Percentiles rank a stretch among this genome's conserved stretches.
These are phyloP conservation scores for Claviceps purpurea DNA, from an alignment of 2,329 filamentous ascomycete genomes.

Conservation along the genomic window DNA sequence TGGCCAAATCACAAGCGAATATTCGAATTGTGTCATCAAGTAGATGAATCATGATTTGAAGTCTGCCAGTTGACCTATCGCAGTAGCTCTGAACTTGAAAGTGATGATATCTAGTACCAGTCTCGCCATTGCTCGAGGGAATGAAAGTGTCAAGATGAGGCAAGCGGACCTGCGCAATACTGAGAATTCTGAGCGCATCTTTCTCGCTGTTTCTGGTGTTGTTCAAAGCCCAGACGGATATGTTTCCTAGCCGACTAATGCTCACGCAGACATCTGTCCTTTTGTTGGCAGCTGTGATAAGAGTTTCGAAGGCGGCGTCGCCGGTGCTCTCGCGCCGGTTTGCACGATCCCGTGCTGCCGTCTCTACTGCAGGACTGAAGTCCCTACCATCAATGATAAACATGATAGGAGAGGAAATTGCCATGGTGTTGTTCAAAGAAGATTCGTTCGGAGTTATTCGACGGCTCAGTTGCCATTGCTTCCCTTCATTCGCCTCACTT, in stretches of 20 bases:
- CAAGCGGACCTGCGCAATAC: slow-evolving; percentile 64
- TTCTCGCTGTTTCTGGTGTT: slow-evolving; percentile 62
- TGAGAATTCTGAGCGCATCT: slow-evolving; percentile 61
- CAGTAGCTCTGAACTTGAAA: slow-evolving; percentile 64
- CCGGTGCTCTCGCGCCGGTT: slow-evolving; percentile 45
- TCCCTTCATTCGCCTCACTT: slow-evolving; percentile 55
- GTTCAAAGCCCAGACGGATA: slow-evolving; percentile 89
- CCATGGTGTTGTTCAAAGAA: slow-evolving; percentile 34
- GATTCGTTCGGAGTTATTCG: slow-evolving; percentile 63
- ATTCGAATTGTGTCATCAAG: slow-evolving; percentile 78
- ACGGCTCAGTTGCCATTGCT: slow-evolving; percentile 67
- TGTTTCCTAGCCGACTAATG: slow-evolving; percentile 67
- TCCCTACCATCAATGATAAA: slow-evolving; percentile 76
- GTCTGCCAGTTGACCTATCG: slow-evolving; percentile 45
- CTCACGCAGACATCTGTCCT: slow-evolving; percentile 80
- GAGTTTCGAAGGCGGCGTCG: slow-evolving; percentile 64
- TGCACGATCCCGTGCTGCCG: slow-evolving; percentile 49
- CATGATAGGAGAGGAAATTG: slow-evolving; percentile 26
- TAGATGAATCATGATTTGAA: slow-evolving; percentile 67
- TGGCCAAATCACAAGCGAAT: slow-evolving; percentile 64
- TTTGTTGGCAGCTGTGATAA: slow-evolving; percentile 75
- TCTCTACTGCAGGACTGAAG: slow-evolving; percentile 64
- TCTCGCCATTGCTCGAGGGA: slow-evolving; percentile 13
- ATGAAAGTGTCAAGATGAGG: slow-evolving; percentile 35
- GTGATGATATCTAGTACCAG: slow-evolving; percentile 24